Evolutionary conservation across 2,329 filamentous ascomycete species (phyloP).

Genomic region (Colletotrichum sublineola): DNA sequence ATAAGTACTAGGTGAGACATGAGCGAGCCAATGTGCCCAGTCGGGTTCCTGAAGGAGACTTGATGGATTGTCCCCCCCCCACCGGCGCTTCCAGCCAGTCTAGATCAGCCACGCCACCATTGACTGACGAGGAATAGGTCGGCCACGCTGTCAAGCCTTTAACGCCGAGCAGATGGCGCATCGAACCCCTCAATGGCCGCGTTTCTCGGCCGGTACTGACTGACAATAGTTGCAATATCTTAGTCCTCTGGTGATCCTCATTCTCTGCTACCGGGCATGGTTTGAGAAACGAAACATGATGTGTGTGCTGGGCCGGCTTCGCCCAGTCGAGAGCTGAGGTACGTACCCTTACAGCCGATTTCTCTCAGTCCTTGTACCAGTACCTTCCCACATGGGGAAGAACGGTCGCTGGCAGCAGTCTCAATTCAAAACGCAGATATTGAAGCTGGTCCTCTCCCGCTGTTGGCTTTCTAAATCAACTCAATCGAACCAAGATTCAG

Average conservation of each 20-base stretch:
- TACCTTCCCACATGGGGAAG: background rate
- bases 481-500: background rate
- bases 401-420: background rate
- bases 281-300: slow-evolving; percentile 29
- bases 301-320: slow-evolving; percentile 8
- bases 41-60: slow-evolving; percentile 2
- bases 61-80: background rate
- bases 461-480: background rate
- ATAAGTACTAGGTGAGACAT: slow-evolving; percentile 18
- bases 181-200: background rate
- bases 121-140: slow-evolving; percentile 10
- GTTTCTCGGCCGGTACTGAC: slow-evolving; percentile 5
- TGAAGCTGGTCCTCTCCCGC: background rate
- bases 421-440: background rate
- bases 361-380: background rate
- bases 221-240: slow-evolving; percentile 1
- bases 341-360: background rate
- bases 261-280: background rate
- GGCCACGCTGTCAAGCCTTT: slow-evolving; percentile 26
- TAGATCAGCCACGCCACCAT: slow-evolving; percentile 23
- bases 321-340: background rate
- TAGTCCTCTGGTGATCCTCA: background rate
- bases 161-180: slow-evolving; percentile 3
- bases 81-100: slow-evolving; percentile 23
- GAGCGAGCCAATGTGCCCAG: slow-evolving; percentile 1